A percentile compares a stretch with the other conserved stretches of the same genome.
Evolutionary conservation across 345 rosid genomes (phyloP).

Genomic region (Eucalyptus shirleyi): DNA sequence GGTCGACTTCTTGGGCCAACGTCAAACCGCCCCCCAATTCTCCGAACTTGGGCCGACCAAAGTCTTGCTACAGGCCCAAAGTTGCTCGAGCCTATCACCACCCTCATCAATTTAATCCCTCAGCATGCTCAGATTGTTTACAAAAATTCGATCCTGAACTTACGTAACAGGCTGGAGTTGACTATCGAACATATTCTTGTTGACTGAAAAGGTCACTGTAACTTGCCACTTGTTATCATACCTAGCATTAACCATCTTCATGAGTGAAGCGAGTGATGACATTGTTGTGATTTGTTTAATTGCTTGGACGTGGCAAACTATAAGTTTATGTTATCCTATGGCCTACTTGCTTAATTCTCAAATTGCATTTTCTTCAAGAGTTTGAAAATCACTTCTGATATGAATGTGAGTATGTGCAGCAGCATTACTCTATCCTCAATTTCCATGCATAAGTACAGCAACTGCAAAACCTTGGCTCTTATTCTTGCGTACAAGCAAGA

Average conservation of each 20-base stretch:
- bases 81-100: background rate
- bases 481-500: background rate
- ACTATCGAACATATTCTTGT: background rate
- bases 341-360: background rate
- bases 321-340: background rate
- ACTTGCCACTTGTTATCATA: background rate
- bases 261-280: background rate
- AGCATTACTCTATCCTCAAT: background rate
- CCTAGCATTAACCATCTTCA: background rate
- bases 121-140: too few relatives aligned
- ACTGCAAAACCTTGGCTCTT: background rate
- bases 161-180: too few relatives aligned
- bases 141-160: too few relatives aligned
- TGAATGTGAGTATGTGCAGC: background rate
- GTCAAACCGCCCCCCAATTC: background rate
- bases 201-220: background rate
- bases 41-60: background rate
- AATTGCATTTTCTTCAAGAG: background rate
- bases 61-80: background rate
- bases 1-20: background rate
- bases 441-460: background rate
- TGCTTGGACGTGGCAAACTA: background rate
- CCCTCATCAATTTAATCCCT: too few relatives aligned
- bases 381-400: background rate
- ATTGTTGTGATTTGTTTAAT: background rate